Base-by-base conservation (phyloP, 805 yeast genomes). In the Cyberlindnera galapagoensis region DNA sequence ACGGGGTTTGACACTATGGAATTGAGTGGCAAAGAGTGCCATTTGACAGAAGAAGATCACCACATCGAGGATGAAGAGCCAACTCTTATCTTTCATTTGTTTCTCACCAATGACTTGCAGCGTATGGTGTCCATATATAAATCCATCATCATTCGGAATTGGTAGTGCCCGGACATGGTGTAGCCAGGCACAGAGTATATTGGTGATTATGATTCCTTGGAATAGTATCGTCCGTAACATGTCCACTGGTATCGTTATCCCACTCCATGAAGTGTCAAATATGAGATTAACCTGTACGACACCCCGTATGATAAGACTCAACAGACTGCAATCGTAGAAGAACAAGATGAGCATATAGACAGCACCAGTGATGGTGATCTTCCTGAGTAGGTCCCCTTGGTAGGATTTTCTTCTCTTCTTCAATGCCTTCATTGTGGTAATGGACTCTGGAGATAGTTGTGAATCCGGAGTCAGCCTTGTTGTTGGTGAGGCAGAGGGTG, bases 311-410 rank as follows among this genome's bases (percentile, higher is more conserved):
- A 41, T 4, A 11, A 50, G 34, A 7, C 43, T 18, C 12, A 51
- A 12, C 3, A 51, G 9, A 22, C 52, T 47, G 50, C 56, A 51
- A 24, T 51, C 56, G 23, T 46, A 50, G 4, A 50, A 34, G 22
- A 46, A 50, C 4, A 30, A 24, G 5, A 49, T 28, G 9, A 42
- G 14, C 5, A 34, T 37, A 26, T 25, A 47, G 6, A 38, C 30
- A 24, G 34, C 43, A 1, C 33, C 18, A 13, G 30, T 15, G 8
- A 16, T 21, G 17, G 42, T 46, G 12, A 44, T 21, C 8, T 34
- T 35, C 3, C 16, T 11, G 4, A 36, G 16, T 3, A 47, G 13
- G 15, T 51, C 44, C 20, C 30, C 35, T 11, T 30, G 36, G 21
- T 46, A 46, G 3, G 26, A 17, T 17, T 18, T 26, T 19, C 35